phyloP scores from a whole-genome alignment of 768 basidiomycete species.

The Strobilomyces echinocephalus region DNA sequence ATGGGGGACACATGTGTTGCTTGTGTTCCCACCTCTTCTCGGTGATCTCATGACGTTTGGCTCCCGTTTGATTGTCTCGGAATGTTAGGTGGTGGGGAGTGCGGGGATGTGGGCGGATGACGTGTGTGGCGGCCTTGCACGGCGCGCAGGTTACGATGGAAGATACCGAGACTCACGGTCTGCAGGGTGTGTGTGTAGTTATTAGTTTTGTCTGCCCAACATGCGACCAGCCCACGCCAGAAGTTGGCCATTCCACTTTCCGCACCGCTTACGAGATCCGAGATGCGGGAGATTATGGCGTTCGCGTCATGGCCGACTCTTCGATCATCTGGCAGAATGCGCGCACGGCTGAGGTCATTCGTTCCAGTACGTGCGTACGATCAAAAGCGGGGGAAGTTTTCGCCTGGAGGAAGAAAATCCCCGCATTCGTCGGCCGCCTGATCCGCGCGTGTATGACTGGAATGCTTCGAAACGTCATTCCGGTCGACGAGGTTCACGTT shows the following conservation, averaged over 20 bases:
- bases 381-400: conserved; percentile 2
- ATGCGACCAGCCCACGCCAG: conserved; percentile 16
- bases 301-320: conserved; percentile 3
- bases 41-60: conserved; percentile 16
- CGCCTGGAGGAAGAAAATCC: neutral
- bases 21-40: conserved; percentile 7
- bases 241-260: neutral
- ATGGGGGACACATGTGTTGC: conserved; percentile 23
- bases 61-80: conserved; percentile 12
- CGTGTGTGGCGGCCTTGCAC: conserved; percentile 8
- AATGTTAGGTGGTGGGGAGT: conserved; percentile 9
- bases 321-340: conserved; percentile 6
- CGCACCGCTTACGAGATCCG: conserved; percentile 9
- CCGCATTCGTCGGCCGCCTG: conserved; percentile 1
- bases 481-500: neutral
- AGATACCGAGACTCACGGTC: conserved; percentile 3
- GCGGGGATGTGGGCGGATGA: conserved; percentile 19
- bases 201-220: conserved; percentile 4
- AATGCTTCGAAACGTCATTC: conserved; percentile 7
- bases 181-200: neutral
- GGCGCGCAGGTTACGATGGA: conserved; percentile 1
- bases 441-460: conserved; percentile 1
- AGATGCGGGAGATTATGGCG: conserved; percentile 8
- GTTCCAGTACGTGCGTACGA: conserved; percentile 3
- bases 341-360: conserved; percentile 6